These are phyloP conservation scores for Arabidopsis lyrata DNA, from an alignment of 441 rosid species.

Conservation along the genomic window DNA sequence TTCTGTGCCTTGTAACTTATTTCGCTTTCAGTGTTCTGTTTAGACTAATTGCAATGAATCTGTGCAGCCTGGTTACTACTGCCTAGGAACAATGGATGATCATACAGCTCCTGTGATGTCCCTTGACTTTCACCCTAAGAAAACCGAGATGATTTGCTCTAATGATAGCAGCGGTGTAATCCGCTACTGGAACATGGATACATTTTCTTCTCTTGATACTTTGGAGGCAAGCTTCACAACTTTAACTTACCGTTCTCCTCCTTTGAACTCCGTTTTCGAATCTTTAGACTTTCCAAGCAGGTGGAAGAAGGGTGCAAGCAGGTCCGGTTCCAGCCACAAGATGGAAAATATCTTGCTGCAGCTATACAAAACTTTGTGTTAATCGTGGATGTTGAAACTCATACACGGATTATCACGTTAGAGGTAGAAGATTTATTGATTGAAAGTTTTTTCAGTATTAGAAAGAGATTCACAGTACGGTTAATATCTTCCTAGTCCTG, in stretches of 20 bases:
- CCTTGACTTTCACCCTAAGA: conserved; percentile 79
- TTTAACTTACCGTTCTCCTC: not conserved
- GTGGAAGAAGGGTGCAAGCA: conserved; percentile 58
- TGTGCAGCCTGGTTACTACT: conserved; percentile 40
- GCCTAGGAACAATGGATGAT: conserved; percentile 51
- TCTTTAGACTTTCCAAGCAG: conserved; percentile 44
- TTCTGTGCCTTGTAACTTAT: not conserved
- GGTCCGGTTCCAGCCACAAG: conserved; percentile 77
- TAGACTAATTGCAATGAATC: not conserved
- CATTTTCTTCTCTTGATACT: conserved; percentile 51
- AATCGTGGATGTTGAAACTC: conserved; percentile 68
- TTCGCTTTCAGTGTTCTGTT: not conserved
- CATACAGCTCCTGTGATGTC: conserved; percentile 70
- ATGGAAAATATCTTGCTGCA: conserved; percentile 67
- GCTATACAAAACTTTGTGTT: conserved; percentile 66
- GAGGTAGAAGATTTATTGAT: conserved; percentile 48
- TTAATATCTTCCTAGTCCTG: not conserved
- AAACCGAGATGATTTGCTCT: conserved; percentile 67
- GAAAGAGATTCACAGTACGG: not conserved
- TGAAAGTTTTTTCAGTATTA: not conserved
- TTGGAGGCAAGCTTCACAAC: conserved; percentile 30
- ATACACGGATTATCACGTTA: conserved; percentile 48
- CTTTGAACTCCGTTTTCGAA: conserved; percentile 6
- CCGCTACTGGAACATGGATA: conserved; percentile 59
- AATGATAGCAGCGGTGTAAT: conserved; percentile 65